phyloP scores from a whole-genome alignment of 257 asterid genomes.

The Avicennia marina region DNA sequence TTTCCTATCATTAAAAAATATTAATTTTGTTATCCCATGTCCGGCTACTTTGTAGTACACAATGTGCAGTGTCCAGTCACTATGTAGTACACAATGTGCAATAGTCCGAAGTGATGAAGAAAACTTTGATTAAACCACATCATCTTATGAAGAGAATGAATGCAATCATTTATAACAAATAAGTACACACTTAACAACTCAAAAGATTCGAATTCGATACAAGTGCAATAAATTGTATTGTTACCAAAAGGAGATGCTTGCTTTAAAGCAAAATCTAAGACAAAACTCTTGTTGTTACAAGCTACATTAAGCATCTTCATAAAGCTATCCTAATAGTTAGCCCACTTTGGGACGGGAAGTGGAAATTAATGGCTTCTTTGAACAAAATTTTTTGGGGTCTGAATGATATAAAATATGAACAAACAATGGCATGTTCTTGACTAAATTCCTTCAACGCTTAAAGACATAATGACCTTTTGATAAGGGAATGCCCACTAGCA shows the following conservation, averaged over 20 bases:
- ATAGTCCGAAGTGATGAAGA: not conserved
- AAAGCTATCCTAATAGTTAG: constrained; percentile 17
- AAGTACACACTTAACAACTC: constrained; percentile 9
- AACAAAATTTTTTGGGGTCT: constrained; percentile 10
- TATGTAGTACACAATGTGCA: not conserved
- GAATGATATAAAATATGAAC: constrained; percentile 18
- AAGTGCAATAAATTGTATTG: constrained; percentile 12
- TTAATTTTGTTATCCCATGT: too few species aligned
- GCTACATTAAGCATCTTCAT: constrained; percentile 31
- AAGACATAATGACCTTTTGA: constrained; percentile 26
- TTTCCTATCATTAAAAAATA: too few species aligned
- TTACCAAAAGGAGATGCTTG: constrained; percentile 26
- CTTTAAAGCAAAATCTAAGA: constrained; percentile 24
- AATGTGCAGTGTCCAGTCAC: too few species aligned
- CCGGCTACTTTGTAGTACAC: too few species aligned
- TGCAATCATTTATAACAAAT: constrained; percentile 1
- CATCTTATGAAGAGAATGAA: constrained; percentile 13
- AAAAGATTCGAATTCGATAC: constrained; percentile 20
- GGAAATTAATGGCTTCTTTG: constrained; percentile 12
- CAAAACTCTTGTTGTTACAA: constrained; percentile 10
- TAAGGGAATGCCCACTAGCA: constrained; percentile 26
- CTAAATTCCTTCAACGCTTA: constrained; percentile 38
- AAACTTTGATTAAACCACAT: not conserved
- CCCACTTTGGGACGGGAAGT: constrained; percentile 19
- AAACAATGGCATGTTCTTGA: constrained; percentile 24